Conservation (phyloP, 1,139 yeast species). For the Saccharomycopsis hybrid region DNA sequence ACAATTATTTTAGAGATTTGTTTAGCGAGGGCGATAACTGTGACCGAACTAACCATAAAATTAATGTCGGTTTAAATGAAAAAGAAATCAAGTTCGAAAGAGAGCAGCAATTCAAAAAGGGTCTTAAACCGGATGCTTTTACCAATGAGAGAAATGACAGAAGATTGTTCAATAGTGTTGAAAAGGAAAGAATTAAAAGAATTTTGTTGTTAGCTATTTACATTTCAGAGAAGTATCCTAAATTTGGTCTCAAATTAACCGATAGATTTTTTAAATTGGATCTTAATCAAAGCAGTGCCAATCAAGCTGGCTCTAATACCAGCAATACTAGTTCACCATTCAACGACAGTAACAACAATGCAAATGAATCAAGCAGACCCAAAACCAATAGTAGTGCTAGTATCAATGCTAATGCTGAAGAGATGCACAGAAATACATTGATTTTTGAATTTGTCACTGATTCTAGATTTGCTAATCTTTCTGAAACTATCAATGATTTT, state of each 20-base stretch:
- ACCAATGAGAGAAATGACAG: too few relatives aligned
- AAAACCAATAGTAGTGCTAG: neutral
- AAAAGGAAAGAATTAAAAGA: slow-evolving; percentile 44
- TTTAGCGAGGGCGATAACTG: slow-evolving; percentile 20
- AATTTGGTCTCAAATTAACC: slow-evolving; percentile 48
- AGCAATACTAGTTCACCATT: slow-evolving; percentile 1
- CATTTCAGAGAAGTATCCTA: slow-evolving; percentile 42
- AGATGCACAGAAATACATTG: slow-evolving; percentile 12
- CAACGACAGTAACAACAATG: neutral
- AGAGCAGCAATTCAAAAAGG: slow-evolving; percentile 17
- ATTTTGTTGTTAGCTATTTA: slow-evolving; percentile 43
- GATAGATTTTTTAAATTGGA: slow-evolving; percentile 35
- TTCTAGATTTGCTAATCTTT: slow-evolving; percentile 38
- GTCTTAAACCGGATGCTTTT: too few relatives aligned
- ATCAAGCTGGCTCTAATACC: too few relatives aligned
- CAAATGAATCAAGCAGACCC: too few relatives aligned
- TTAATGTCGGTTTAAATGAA: slow-evolving; percentile 16
- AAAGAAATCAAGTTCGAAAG: slow-evolving; percentile 22
- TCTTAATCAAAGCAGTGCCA: too few relatives aligned
- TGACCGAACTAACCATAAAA: slow-evolving; percentile 19
- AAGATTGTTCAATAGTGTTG: slow-evolving; percentile 28
- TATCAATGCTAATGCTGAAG: slow-evolving; percentile 2
- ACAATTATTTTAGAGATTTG: slow-evolving; percentile 21
- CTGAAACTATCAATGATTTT: slow-evolving; percentile 32
- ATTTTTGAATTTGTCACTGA: slow-evolving; percentile 32